These are phyloP conservation scores for Canavalia gladiata DNA, from an alignment of 306 rosid species.

Conservation along the genomic window DNA sequence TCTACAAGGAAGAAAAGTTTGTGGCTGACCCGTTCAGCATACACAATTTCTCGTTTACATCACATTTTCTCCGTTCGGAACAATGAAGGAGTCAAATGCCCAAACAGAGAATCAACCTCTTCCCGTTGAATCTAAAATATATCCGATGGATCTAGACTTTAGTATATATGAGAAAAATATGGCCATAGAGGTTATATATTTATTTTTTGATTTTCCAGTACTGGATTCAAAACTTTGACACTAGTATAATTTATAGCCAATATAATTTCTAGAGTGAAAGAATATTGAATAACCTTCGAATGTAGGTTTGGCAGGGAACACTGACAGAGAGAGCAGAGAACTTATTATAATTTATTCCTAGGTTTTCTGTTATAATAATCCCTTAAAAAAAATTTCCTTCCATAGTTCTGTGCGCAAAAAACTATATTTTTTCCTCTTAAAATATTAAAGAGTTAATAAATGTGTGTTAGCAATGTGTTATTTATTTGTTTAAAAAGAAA, in stretches of 20 bases:
- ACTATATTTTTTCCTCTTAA: not conserved
- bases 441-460: too few species aligned
- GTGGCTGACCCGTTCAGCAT: slow-evolving; percentile 38
- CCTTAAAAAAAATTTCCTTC: not conserved
- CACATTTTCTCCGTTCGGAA: not conserved
- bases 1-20: not conserved
- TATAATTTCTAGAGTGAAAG: too few species aligned
- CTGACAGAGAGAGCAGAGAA: not conserved
- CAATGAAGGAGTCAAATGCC: slow-evolving; percentile 28
- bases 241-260: not conserved
- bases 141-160: too few species aligned
- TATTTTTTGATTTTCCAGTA: too few species aligned
- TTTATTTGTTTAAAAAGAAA: too few species aligned
- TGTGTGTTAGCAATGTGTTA: too few species aligned
- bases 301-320: too few species aligned
- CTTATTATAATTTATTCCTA: not conserved
- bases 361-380: not conserved
- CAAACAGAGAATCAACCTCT: too few species aligned
- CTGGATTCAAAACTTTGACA: not conserved
- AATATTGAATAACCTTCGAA: too few species aligned
- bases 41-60: not conserved
- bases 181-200: too few species aligned
- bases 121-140: too few species aligned
- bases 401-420: not conserved
- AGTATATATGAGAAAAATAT: too few species aligned